Conservation (phyloP, 2,329 filamentous ascomycete genomes). For the Aspergillus sp. region DNA sequence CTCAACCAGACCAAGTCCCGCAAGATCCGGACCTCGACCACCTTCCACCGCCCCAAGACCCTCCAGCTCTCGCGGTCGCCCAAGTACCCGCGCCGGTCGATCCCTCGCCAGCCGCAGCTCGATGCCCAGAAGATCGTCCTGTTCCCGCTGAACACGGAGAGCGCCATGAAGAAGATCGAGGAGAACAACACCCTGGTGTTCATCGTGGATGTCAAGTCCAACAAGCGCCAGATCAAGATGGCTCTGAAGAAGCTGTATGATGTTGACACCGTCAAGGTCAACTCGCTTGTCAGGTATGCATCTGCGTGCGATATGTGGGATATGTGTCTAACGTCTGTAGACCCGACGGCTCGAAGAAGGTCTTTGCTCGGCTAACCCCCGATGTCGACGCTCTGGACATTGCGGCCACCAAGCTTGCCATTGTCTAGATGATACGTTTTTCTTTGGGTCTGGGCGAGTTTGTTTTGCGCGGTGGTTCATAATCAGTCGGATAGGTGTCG, state of each 20-base stretch:
- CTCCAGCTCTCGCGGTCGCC: constrained; percentile 80
- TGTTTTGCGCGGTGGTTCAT: constrained; percentile 33
- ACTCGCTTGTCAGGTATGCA: constrained; percentile 90
- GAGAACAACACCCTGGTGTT: constrained; percentile 99
- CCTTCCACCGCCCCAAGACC: constrained; percentile 97
- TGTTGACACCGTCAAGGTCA: constrained; percentile 97
- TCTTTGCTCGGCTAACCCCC: constrained; percentile 85
- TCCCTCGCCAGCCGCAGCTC: constrained; percentile 80
- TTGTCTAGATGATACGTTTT: constrained; percentile 61
- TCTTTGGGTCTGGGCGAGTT: constrained; percentile 39
- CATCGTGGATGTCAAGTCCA: constrained; percentile 93
- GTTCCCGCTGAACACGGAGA: constrained; percentile 98
- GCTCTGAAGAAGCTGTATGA: constrained; percentile 99
- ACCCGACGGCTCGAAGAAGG: constrained; percentile 98
- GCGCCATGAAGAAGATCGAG: constrained; percentile 99
- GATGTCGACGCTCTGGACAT: constrained; percentile 99
- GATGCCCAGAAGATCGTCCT: constrained; percentile 97
- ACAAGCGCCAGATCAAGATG: constrained; percentile 99
- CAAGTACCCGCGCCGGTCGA: constrained; percentile 95
- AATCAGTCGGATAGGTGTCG: constrained; percentile 25
- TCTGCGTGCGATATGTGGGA: background rate
- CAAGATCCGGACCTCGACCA: constrained; percentile 86
- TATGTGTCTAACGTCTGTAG: constrained; percentile 36
- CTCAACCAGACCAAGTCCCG: constrained; percentile 70
- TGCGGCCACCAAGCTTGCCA: constrained; percentile 95